Evolutionary conservation across 2,329 filamentous ascomycete species (phyloP), one percentile per base, ranked within the genome.

Genomic region (Penicillium sumatraense): DNA sequence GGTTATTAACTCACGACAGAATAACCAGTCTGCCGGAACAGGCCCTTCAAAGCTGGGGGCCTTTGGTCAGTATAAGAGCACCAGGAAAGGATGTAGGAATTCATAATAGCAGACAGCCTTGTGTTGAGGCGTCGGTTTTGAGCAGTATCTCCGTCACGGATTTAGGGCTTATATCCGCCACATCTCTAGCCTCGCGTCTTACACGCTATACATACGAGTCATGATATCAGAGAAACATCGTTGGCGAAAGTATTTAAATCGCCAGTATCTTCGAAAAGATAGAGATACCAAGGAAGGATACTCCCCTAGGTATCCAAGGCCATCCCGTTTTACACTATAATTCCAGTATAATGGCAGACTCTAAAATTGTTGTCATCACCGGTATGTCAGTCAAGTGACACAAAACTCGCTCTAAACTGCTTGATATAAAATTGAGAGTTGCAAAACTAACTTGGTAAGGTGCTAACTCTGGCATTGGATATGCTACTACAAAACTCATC

Each of bases 381-480:
- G 57, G 54, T 44, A 57, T 21, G 20, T 20, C 6, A 46, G 10
- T 2, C 10, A 9, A 13, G 6, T 8, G 9, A 3, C 9, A 23
- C 18, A 5, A 16, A 18, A 24, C 18, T 7, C n/a, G 3, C 16
- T 21, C 3, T 20, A 13, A 8, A 20, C n/a, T n/a, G 5, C 13
- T 13, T 21, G 9, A 14, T 4, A 21, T 40, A 3, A 40, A 20
- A 8, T 11, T 20, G 29, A 5, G 11, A 18, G 16, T 10, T n/a
- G 3, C 5, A 5, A 31, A 33, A 4, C 38, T 55, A 18, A 56
- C 46, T 35, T 10, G 3, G n/a, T 18, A 24, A 64, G 62, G 62
- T 4, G 62, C 60, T 23, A 64, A 63, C 18, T 61, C 62, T 27
- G 61, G 62, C 9, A 45, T 65, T 38, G 59, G 62, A 18, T 65